A percentile compares a stretch with the other conserved stretches of the same genome.
phyloP scores from a whole-genome alignment of 2,329 filamentous ascomycete genomes.

The Shiraia bambusicola region DNA sequence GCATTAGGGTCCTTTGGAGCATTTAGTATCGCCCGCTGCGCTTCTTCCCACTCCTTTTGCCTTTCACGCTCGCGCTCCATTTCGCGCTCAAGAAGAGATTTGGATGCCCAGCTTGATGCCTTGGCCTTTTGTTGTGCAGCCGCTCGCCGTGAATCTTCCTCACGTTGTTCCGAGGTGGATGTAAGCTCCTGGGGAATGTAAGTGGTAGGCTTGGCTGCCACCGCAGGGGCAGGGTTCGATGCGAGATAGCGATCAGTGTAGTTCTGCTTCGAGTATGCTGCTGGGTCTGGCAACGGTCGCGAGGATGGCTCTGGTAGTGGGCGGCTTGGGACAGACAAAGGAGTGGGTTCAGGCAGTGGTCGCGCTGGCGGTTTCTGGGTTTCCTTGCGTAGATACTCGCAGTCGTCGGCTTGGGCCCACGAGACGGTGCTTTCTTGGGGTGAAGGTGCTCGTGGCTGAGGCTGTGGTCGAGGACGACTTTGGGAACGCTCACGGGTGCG shows the following conservation, averaged over 20 bases:
- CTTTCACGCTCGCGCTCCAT: slow-evolving; percentile 78
- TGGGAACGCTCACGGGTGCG: slow-evolving; percentile 39
- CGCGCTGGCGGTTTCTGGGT: slow-evolving; percentile 39
- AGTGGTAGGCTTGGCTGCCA: slow-evolving; percentile 44
- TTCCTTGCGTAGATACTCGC: slow-evolving; percentile 62
- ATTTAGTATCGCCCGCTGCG: slow-evolving; percentile 65
- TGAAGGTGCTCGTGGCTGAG: slow-evolving; percentile 42
- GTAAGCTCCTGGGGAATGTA: slow-evolving; percentile 55
- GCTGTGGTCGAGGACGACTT: slow-evolving; percentile 36
- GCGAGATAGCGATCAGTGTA: slow-evolving; percentile 62
- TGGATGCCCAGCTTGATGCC: slow-evolving; percentile 64
- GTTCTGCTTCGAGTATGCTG: slow-evolving; percentile 35
- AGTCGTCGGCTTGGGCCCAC: slow-evolving; percentile 65
- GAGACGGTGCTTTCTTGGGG: slow-evolving; percentile 58
- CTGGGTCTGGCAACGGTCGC: slow-evolving; percentile 35
- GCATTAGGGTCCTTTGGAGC: slow-evolving; percentile 58
- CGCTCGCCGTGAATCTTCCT: slow-evolving; percentile 61
- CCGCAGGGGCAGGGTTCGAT: slow-evolving; percentile 54
- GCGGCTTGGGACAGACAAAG: slow-evolving; percentile 45
- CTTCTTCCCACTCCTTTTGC: slow-evolving; percentile 77
- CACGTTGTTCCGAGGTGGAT: slow-evolving; percentile 62
- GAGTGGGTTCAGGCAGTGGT: slow-evolving; percentile 36
- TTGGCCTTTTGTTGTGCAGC: slow-evolving; percentile 63
- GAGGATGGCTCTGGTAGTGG: slow-evolving; percentile 49
- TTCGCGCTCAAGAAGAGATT: slow-evolving; percentile 73